Conservation (phyloP, 1,284 basidiomycete species). For the Melampsora americana region DNA sequence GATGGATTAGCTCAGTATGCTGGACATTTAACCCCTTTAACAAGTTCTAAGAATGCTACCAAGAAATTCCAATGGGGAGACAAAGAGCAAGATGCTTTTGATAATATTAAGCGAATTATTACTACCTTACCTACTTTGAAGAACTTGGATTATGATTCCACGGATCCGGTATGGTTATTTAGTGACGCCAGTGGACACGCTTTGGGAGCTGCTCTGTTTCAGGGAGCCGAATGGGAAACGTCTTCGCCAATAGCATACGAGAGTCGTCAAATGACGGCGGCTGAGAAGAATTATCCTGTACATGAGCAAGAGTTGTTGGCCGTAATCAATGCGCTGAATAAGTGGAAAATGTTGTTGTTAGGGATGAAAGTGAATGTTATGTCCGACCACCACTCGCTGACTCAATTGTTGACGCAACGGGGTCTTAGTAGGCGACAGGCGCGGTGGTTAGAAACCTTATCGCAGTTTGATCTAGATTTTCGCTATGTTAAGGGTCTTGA, state of each 20-base stretch:
- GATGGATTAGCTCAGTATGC: too few species aligned
- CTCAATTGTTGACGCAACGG: too few species aligned
- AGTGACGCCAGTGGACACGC: conserved; percentile 12
- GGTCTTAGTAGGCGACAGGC: too few species aligned
- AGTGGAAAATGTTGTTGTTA: too few species aligned
- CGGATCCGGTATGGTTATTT: conserved; percentile 6
- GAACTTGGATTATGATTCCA: not conserved
- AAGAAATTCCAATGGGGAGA: too few species aligned
- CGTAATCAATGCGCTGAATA: too few species aligned
- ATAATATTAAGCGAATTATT: conserved; percentile 13
- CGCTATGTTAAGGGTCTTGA: not conserved
- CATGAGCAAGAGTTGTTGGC: too few species aligned
- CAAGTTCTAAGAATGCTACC: too few species aligned
- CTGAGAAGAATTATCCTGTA: not conserved
- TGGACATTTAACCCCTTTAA: too few species aligned
- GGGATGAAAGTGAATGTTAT: too few species aligned
- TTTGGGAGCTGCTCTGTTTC: conserved; percentile 4
- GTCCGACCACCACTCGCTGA: too few species aligned
- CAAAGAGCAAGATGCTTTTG: not conserved
- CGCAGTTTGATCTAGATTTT: not conserved
- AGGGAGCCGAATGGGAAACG: not conserved
- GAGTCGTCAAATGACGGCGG: not conserved
- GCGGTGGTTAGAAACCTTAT: not conserved
- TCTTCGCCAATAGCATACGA: not conserved
- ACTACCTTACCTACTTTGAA: not conserved